Base-by-base conservation (phyloP, 805 yeast genomes). In the Kodamaea hsintzibuensis region DNA sequence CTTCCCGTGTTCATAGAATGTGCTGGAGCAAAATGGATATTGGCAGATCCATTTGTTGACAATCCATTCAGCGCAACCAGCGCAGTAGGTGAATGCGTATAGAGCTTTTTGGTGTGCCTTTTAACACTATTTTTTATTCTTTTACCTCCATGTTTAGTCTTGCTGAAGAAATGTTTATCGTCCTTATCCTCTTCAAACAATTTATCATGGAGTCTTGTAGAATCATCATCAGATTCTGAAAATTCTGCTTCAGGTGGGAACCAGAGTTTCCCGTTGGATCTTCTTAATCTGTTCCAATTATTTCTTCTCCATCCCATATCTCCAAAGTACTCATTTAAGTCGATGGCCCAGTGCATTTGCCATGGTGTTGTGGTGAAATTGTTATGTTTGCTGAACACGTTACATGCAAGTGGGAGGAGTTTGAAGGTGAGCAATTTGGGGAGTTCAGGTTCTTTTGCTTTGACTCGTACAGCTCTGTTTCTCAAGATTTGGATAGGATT, bases 401-500 rank as follows among this genome's bases (percentile, higher is more conserved):
- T 79, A 6, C 89, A 85, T 1, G 91, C 85, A n/a, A 82, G 67
- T 12, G 89, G 88, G 5, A 84, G 66, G 7, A 80, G 74, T 52
- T 79, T 77, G 27, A 79, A 67, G 0, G 78, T 67, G 10, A 80
- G 62, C 22, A 57, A 54, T 40, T 78, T 74, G 2, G 82, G 78
- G 9, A 45, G 33, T 25, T 50, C 53, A 16, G 43, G 33, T n/a
- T 45, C 17, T 12, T 27, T 33, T 7, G 18, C 27, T 37, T 73
- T 71, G 53, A 81, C 82, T 51, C 89, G 68, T 2, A 86, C 64
- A 59, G 76, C 77, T 54, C 96, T 76, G 68, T 90, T 87, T 53
- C 97, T 72, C 25, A 91, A 82, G n/a, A 85, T 79, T 68, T 89
- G 96, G 44, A 91, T 71, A 2, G 97, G 97, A 64, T 91, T 91